phyloP scores from a whole-genome alignment of 1,284 basidiomycete species.

The Blastosporella zonata region DNA sequence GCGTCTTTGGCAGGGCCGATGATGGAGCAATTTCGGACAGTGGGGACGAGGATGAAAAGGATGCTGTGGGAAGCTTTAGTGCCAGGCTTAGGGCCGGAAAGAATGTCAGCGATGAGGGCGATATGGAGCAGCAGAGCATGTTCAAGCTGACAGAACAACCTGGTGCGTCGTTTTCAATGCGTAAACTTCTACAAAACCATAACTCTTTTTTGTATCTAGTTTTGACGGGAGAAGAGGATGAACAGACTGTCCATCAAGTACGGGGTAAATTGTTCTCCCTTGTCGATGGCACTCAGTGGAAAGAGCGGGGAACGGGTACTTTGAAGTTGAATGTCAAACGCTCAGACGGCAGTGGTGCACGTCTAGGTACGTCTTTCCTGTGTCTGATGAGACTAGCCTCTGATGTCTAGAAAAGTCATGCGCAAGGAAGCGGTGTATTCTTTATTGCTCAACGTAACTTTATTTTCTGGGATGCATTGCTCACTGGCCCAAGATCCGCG shows the following conservation, averaged over 20 bases:
- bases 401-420: slow-evolving; percentile 67
- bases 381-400: neutral
- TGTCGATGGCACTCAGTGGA: slow-evolving; percentile 70
- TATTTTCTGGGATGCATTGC: slow-evolving; percentile 87
- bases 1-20: slow-evolving; percentile 19
- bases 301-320: slow-evolving; percentile 83
- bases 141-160: slow-evolving; percentile 64
- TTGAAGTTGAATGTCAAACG: slow-evolving; percentile 79
- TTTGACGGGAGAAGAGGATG: slow-evolving; percentile 89
- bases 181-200: neutral
- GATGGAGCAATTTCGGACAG: slow-evolving; percentile 26
- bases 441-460: slow-evolving; percentile 79
- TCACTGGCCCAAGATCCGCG: slow-evolving; percentile 75
- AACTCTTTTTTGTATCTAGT: slow-evolving; percentile 42
- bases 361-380: slow-evolving; percentile 57
- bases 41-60: slow-evolving; percentile 39
- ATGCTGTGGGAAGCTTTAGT: slow-evolving; percentile 48
- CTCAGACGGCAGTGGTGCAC: slow-evolving; percentile 66
- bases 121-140: slow-evolving; percentile 41
- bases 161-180: slow-evolving; percentile 43
- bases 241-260: slow-evolving; percentile 80
- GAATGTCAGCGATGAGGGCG: slow-evolving; percentile 52
- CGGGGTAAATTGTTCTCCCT: slow-evolving; percentile 85
- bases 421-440: slow-evolving; percentile 90
- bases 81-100: slow-evolving; percentile 59